phyloP scores from a whole-genome alignment of 1,284 basidiomycete genomes.

The Coniferiporia sulphurascens region DNA sequence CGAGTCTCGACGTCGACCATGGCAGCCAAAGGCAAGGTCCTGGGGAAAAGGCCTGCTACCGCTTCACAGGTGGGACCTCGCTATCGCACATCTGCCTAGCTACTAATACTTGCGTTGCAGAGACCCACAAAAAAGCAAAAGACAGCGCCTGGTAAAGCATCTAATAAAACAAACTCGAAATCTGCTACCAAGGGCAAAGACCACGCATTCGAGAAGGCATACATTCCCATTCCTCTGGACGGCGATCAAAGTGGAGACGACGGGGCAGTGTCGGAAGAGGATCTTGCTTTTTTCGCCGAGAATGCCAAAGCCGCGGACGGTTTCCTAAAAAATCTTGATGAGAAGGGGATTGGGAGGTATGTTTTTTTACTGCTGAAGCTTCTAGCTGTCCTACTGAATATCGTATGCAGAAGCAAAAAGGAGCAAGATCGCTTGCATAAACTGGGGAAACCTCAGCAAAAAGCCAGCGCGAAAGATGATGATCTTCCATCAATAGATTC shows the following conservation, averaged over 20 bases:
- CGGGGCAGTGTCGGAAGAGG: constrained; percentile 50
- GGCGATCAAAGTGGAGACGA: constrained; percentile 40
- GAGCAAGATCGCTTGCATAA: constrained; percentile 62
- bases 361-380: constrained; percentile 18
- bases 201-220: constrained; percentile 50
- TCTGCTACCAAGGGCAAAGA: constrained; percentile 48
- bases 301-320: constrained; percentile 45
- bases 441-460: constrained; percentile 54
- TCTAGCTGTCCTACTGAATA: neutral
- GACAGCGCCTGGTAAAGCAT: constrained; percentile 23
- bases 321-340: constrained; percentile 63
- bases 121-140: constrained; percentile 35
- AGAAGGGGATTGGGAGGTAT: constrained; percentile 67
- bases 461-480: constrained; percentile 31
- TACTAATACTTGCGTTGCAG: constrained; percentile 20
- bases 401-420: constrained; percentile 64
- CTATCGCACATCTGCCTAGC: neutral
- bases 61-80: constrained; percentile 13
- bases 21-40: constrained; percentile 19
- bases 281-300: constrained; percentile 53
- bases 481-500: constrained; percentile 21
- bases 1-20: neutral
- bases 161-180: constrained; percentile 20
- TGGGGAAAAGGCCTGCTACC: constrained; percentile 20
- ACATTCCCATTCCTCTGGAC: constrained; percentile 55